phyloP scores from a whole-genome alignment of 352 stramenopile genomes.

The Globisporangium carolinianum region DNA sequence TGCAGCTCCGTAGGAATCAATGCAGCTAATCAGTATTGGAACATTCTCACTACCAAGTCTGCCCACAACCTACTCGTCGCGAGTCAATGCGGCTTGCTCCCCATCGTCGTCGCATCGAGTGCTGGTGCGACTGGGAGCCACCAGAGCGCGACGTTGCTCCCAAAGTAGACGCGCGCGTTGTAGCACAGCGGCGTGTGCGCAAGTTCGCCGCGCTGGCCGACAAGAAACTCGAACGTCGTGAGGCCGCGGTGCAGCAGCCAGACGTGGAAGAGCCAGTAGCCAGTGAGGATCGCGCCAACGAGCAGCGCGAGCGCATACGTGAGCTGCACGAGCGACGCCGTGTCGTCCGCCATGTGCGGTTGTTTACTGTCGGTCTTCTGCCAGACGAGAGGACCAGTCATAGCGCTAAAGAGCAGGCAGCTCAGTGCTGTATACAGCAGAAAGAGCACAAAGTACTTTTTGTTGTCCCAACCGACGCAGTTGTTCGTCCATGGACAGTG shows the following conservation, averaged over 20 bases:
- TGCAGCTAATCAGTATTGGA: no score
- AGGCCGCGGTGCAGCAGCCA: constrained; percentile 56
- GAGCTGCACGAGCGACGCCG: constrained; percentile 30
- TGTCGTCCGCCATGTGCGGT: constrained; percentile 3
- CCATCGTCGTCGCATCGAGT: constrained; percentile 21
- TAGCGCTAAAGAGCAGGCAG: constrained; percentile 48
- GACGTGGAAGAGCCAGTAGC: constrained; percentile 74
- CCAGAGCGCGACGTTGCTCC: constrained; percentile 42
- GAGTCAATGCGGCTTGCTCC: constrained; percentile 10
- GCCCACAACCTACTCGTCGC: no score
- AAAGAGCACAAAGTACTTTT: constrained; percentile 82
- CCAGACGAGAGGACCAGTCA: constrained; percentile 26
- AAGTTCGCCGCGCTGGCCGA: constrained; percentile 41
- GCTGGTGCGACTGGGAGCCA: constrained; percentile 42
- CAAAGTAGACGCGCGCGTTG: constrained; percentile 68
- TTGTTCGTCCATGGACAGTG: constrained; percentile 84
- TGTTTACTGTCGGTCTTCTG: background rate
- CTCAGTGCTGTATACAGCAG: constrained; percentile 66
- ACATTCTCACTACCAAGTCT: no score
- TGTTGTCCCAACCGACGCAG: constrained; percentile 81
- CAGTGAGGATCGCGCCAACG: constrained; percentile 45
- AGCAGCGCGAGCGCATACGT: constrained; percentile 42
- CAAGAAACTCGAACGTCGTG: constrained; percentile 77
- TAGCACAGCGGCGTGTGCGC: constrained; percentile 28
- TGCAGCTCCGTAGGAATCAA: no score